Base-by-base conservation (phyloP, 352 stramenopile species). In the Aphanomyces astaci region DNA sequence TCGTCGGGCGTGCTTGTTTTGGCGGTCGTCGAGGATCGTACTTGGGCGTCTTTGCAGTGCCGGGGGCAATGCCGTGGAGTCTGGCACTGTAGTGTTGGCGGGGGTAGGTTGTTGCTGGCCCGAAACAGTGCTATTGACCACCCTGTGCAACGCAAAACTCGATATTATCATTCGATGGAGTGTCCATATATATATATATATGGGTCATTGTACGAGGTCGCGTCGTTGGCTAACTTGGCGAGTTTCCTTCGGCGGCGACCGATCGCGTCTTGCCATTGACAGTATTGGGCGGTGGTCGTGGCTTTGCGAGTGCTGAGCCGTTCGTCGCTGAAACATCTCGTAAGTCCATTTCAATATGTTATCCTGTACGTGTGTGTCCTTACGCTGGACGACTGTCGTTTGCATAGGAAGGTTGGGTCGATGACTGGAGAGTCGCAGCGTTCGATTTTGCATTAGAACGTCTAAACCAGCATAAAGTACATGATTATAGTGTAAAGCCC, bases 21-120 rank as follows among this genome's bases (percentile, higher is more conserved):
- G 43, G 10, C 62, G 62, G 3, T 56, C 62, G 62, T 68, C 28
- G 3, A 68, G 62, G 51, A 68, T 57, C 2, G 62, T 68, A 28
- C 46, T 68, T 7, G 62, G 62, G 11, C 62, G 40, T 10, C 28
- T n/a, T 27, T 51, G 13, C 11, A 66, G 40, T 25, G 25, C 51
- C 30, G 51, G 27, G 13, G 25, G 19, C 48, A n/a, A 1, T 22
- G 48, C n/a, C 48, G 27, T 55, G 0, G 48, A 10, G 22, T 2
- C n/a, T 55, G 1, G n/a, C 2, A 24, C 48, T 11, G 48, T 25
- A 24, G n/a, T 55, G 22, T n/a, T n/a, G n/a, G n/a, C n/a, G n/a
- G n/a, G n/a, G n/a, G n/a, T n/a, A n/a, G n/a, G n/a, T n/a, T n/a
- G n/a, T n/a, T n/a, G n/a, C n/a, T n/a, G n/a, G n/a, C n/a, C n/a